phyloP scores from a whole-genome alignment of 2,329 filamentous ascomycete species.

The Mycosphaerella sp. region DNA sequence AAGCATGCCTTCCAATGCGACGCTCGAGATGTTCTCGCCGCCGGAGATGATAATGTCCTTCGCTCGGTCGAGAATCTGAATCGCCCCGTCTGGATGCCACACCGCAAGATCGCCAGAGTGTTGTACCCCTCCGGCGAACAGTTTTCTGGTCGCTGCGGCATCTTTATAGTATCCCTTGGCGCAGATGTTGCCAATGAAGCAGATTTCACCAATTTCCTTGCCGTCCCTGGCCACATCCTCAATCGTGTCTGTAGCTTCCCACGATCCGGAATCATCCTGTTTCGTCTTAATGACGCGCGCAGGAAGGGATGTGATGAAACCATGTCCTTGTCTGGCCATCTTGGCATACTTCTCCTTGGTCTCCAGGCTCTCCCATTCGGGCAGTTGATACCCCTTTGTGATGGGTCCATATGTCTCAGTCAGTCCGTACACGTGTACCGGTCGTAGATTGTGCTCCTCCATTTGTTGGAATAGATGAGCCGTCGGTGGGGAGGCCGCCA shows the following conservation, averaged over 20 bases:
- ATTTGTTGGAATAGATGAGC: conserved; percentile 90
- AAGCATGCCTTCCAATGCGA: conserved; percentile 85
- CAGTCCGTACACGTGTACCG: conserved; percentile 87
- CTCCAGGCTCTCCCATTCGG: conserved; percentile 71
- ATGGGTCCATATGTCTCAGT: conserved; percentile 92
- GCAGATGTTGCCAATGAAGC: conserved; percentile 89
- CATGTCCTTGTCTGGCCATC: conserved; percentile 93
- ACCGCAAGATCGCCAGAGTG: conserved; percentile 92
- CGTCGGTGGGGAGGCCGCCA: conserved; percentile 85
- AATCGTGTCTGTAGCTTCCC: conserved; percentile 48
- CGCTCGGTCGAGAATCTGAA: conserved; percentile 85
- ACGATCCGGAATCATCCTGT: conserved; percentile 43
- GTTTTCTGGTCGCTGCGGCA: conserved; percentile 70
- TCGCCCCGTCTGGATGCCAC: conserved; percentile 82
- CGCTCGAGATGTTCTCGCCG: conserved; percentile 93
- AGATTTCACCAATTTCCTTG: conserved; percentile 73
- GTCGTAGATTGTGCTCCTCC: conserved; percentile 76
- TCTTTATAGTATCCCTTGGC: conserved; percentile 91
- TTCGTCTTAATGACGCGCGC: conserved; percentile 76
- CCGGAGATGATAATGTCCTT: conserved; percentile 99
- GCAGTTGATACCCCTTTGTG: conserved; percentile 85
- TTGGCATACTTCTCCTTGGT: conserved; percentile 71
- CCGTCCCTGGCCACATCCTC: conserved; percentile 64
- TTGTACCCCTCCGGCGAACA: conserved; percentile 79
- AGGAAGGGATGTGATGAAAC: conserved; percentile 76